phyloP scores from a whole-genome alignment of 2,329 filamentous ascomycete genomes.

The Falciphora oryzae region DNA sequence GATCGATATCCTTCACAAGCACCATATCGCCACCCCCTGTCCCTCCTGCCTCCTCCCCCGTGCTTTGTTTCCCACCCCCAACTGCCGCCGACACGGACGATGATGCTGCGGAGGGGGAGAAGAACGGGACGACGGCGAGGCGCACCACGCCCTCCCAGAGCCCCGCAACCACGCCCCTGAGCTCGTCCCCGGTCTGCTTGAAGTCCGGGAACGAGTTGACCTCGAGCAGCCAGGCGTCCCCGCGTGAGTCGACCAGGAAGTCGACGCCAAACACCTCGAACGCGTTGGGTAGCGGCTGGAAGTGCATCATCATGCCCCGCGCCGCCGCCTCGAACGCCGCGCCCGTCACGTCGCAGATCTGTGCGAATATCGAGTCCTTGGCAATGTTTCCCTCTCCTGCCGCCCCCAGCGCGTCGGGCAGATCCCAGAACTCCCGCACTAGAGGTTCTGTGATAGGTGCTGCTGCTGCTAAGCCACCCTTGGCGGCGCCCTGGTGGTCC shows the following conservation, averaged over 20 bases:
- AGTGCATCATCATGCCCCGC: slow-evolving; percentile 78
- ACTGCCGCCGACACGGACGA: slow-evolving; percentile 16
- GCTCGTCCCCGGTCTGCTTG: slow-evolving; percentile 74
- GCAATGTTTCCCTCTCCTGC: not conserved
- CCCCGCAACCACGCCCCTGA: slow-evolving; percentile 65
- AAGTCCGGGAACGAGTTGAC: slow-evolving; percentile 97
- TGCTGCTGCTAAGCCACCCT: slow-evolving; percentile 53
- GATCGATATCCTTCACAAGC: slow-evolving; percentile 45
- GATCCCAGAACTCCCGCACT: slow-evolving; percentile 56
- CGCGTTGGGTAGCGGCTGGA: slow-evolving; percentile 79
- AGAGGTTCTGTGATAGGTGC: slow-evolving; percentile 19
- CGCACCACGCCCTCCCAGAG: slow-evolving; percentile 72
- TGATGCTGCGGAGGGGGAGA: slow-evolving; percentile 31
- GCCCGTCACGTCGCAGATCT: slow-evolving; percentile 68
- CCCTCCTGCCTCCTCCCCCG: slow-evolving; percentile 14
- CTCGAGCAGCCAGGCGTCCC: slow-evolving; percentile 72
- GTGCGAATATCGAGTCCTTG: slow-evolving; percentile 59
- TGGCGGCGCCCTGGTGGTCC: slow-evolving; percentile 32
- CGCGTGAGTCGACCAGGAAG: slow-evolving; percentile 68
- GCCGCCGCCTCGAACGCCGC: slow-evolving; percentile 86
- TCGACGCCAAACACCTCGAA: slow-evolving; percentile 93
- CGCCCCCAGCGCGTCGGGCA: slow-evolving; percentile 32
- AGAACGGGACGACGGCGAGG: slow-evolving; percentile 62
- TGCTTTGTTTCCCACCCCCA: slow-evolving; percentile 9
- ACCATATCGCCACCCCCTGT: slow-evolving; percentile 35